Evolutionary conservation across 441 rosid species (phyloP), one percentile per base, ranked within the genome.

Genomic region (Manihot esculenta): DNA sequence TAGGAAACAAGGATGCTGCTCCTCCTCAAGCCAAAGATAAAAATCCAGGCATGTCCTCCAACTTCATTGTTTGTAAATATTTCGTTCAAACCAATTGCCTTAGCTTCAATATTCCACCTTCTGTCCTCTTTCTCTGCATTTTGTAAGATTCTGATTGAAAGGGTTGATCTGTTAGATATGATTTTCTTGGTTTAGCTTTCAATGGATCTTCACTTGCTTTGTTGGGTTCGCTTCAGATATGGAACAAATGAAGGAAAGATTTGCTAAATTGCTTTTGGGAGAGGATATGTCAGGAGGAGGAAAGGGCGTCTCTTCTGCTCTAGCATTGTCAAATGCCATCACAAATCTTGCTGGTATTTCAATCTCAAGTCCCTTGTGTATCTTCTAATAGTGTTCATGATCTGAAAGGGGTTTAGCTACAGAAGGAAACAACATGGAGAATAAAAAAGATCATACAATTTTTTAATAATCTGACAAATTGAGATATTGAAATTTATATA

Each of bases 261-360:
- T 91, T 75, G 85, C 92, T 3, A 95, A 91, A 83, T 66, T 95
- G 82, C 90, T 95, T 45, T 56, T 93, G 70, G 99, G 99, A 20
- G 98, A 93, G 78, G 99, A 96, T 65, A 93, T 96, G 97, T 93
- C 98, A 47, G 97, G 99, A 24, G 97, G 98, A 75, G 97, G 97
- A 41, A 87, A 93, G 81, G 99, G 99, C 27, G 97, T 96, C 62
- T 90, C 97, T 17, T 96, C 98, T 50, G 98, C 98, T 71, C 79
- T 96, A 57, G 97, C 99, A 45, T 75, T 96, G 77, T 96, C 99
- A 59, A 93, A 96, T 80, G 97, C 98, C 75, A 80, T 90, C 71
- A 91, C 98, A 60, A 93, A 93, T 64, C 93, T 91, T 76, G 94
- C 99, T 17, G 99, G 99, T 89, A 78, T 10, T 33, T 61, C 60